These are phyloP conservation scores for Benincasa hispida DNA, from an alignment of 306 rosid species.

Conservation along the genomic window DNA sequence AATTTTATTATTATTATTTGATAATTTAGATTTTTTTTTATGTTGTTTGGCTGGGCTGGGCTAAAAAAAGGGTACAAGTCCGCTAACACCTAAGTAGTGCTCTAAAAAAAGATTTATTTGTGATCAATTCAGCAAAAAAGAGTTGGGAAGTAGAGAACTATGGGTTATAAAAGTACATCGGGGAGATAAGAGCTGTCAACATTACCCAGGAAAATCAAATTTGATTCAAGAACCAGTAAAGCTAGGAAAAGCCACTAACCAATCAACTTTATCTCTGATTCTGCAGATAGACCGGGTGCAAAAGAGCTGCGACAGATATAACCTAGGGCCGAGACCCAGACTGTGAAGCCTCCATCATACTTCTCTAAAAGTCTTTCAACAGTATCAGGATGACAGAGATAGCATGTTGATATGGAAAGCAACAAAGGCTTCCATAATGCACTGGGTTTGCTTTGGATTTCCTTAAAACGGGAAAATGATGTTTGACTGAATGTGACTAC, in stretches of 20 bases:
- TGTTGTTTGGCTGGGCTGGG: neutral
- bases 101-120: neutral
- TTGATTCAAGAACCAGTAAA: neutral
- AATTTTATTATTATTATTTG: too few species aligned
- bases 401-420: slow-evolving; percentile 76
- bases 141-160: neutral
- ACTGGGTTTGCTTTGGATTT: slow-evolving; percentile 35
- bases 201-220: slow-evolving; percentile 6
- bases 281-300: slow-evolving; percentile 40
- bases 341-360: slow-evolving; percentile 36
- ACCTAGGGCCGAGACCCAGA: slow-evolving; percentile 66
- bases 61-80: neutral
- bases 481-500: slow-evolving; percentile 41
- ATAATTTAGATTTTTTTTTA: too few species aligned
- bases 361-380: slow-evolving; percentile 60
- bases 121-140: neutral
- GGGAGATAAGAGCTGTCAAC: neutral
- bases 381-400: slow-evolving; percentile 61
- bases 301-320: slow-evolving; percentile 33
- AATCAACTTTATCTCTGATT: slow-evolving; percentile 59
- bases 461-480: slow-evolving; percentile 42
- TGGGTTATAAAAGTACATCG: neutral
- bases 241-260: slow-evolving; percentile 34
- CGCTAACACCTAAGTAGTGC: too few species aligned
- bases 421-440: slow-evolving; percentile 73